phyloP scores from a whole-genome alignment of 495 filamentous ascomycete genomes.

The Xylaria palmicola region DNA sequence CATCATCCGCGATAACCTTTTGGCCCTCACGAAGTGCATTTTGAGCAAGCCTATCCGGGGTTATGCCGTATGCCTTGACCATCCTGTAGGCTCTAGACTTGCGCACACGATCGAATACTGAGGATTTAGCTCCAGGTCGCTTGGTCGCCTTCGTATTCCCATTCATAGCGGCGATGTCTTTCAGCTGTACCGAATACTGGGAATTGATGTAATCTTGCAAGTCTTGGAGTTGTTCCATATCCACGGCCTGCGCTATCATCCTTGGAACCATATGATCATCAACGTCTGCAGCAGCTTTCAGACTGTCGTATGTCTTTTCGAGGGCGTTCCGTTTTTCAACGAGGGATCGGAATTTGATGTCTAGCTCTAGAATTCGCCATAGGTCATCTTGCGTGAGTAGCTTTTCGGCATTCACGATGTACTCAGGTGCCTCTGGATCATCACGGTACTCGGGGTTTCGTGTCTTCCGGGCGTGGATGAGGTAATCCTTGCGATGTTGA shows the following conservation, averaged over 20 bases:
- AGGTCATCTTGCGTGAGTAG: slow-evolving; percentile 88
- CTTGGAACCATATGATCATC: slow-evolving; percentile 71
- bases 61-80: slow-evolving; percentile 87
- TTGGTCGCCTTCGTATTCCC: slow-evolving; percentile 55
- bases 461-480: slow-evolving; percentile 85
- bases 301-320: slow-evolving; percentile 69
- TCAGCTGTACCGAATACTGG: slow-evolving; percentile 79
- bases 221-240: slow-evolving; percentile 93
- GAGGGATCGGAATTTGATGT: slow-evolving; percentile 89
- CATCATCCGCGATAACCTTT: slow-evolving; percentile 81
- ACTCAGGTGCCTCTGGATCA: slow-evolving; percentile 63
- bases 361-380: slow-evolving; percentile 90
- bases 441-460: slow-evolving; percentile 54
- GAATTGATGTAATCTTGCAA: slow-evolving; percentile 96
- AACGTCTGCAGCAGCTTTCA: slow-evolving; percentile 56
- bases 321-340: slow-evolving; percentile 85
- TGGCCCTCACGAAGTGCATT: slow-evolving; percentile 77
- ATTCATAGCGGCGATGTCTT: slow-evolving; percentile 66
- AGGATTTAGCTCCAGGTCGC: slow-evolving; percentile 72
- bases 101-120: slow-evolving; percentile 79
- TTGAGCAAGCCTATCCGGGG: slow-evolving; percentile 79
- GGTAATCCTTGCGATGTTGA: slow-evolving; percentile 95
- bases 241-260: slow-evolving; percentile 69
- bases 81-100: slow-evolving; percentile 74
- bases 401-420: slow-evolving; percentile 77